These are phyloP conservation scores for Mortierella hygrophila DNA, from an alignment of 192 early-diverging fungal species.

Conservation along the genomic window DNA sequence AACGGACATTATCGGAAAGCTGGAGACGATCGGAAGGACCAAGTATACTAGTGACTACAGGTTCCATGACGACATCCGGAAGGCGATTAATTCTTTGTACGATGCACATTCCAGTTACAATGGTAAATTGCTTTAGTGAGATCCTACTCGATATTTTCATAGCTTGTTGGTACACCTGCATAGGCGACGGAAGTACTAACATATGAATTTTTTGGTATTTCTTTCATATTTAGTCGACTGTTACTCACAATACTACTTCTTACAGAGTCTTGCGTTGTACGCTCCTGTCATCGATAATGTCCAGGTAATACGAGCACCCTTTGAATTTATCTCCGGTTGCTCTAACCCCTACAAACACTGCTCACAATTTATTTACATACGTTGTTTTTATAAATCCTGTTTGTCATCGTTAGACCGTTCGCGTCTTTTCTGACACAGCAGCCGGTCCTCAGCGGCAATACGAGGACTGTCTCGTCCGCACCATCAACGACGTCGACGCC, in stretches of 20 bases:
- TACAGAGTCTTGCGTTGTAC: constrained; percentile 23
- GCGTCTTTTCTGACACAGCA: constrained; percentile 1
- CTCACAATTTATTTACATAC: neutral
- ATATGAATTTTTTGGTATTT: neutral
- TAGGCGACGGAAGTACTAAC: neutral
- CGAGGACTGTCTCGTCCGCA: constrained; percentile 36
- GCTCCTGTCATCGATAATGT: constrained; percentile 20
- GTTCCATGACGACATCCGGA: constrained; percentile 21
- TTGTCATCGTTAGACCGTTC: neutral
- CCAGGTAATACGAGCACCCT: constrained; percentile 7
- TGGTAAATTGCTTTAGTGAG: neutral
- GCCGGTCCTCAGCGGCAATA: neutral
- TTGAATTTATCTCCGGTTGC: neutral
- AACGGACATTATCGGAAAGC: neutral
- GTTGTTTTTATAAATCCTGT: neutral
- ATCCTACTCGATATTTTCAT: no score
- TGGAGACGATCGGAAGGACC: constrained; percentile 10
- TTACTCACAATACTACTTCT: constrained; percentile 18
- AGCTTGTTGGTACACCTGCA: no score
- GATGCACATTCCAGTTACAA: constrained; percentile 28
- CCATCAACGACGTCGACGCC: constrained; percentile 32
- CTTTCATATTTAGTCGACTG: constrained; percentile 21
- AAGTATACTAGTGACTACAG: constrained; percentile 15
- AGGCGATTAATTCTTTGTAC: neutral
- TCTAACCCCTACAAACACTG: neutral